Conservation (phyloP, 768 basidiomycete species). For the Pleurotus citrinopileatus region DNA sequence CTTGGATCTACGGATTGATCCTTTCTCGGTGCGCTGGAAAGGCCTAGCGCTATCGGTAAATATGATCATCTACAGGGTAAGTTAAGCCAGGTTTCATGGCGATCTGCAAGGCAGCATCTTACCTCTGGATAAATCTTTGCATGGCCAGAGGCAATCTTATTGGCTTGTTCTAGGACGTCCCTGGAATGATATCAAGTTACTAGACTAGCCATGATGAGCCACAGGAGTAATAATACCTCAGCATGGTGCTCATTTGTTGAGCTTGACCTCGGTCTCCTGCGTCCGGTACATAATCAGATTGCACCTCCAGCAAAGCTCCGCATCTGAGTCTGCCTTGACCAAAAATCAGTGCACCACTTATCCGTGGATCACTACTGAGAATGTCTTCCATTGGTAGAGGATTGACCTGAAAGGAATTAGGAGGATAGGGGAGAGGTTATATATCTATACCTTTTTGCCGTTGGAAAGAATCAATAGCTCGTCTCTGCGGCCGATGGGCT, state of each 20-base stretch:
- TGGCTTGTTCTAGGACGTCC: slow-evolving; percentile 12
- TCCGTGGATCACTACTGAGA: slow-evolving; percentile 16
- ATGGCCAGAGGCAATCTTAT: slow-evolving; percentile 21
- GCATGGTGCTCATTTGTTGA: not conserved
- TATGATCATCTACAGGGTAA: slow-evolving; percentile 28
- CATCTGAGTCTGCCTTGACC: too few relatives aligned
- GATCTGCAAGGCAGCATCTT: not conserved
- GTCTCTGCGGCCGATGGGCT: slow-evolving; percentile 1
- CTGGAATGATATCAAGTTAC: not conserved
- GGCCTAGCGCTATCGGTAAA: slow-evolving; percentile 27
- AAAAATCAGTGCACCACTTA: slow-evolving; percentile 25
- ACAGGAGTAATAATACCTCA: slow-evolving; percentile 16
- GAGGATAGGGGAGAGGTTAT: not conserved
- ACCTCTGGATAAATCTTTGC: slow-evolving; percentile 26
- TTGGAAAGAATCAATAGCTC: slow-evolving; percentile 3
- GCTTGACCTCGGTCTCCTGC: slow-evolving; percentile 5
- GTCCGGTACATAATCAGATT: slow-evolving; percentile 27
- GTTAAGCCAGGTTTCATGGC: not conserved
- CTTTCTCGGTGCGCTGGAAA: slow-evolving; percentile 30
- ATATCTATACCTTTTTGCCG: slow-evolving; percentile 3
- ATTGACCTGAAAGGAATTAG: not conserved
- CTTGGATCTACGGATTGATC: slow-evolving; percentile 23
- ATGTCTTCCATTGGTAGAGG: slow-evolving; percentile 14
- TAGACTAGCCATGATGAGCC: slow-evolving; percentile 18
- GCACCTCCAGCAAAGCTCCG: slow-evolving; percentile 25